phyloP scores from a whole-genome alignment of 2,329 filamentous ascomycete species.

The Pezicula rhizophila region DNA sequence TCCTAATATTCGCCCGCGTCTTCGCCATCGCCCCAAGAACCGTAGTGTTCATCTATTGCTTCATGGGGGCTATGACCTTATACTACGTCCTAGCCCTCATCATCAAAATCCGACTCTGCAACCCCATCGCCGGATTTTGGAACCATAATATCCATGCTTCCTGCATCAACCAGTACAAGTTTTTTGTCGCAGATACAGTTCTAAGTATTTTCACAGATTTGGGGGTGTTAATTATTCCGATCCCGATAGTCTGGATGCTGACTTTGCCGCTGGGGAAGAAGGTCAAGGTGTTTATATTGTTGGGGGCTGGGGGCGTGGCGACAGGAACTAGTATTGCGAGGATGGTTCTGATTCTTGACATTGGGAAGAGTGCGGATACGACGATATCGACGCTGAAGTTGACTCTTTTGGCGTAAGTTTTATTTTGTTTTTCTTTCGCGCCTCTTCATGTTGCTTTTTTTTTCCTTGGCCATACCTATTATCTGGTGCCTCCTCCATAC shows the following conservation, averaged over 20 bases:
- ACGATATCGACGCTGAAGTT: no score
- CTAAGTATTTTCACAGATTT: slow-evolving; percentile 28
- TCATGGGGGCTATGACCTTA: slow-evolving; percentile 21
- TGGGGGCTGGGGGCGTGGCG: not conserved
- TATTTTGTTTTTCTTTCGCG: no score
- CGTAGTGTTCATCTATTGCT: slow-evolving; percentile 23
- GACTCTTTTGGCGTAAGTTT: no score
- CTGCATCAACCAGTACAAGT: slow-evolving; percentile 31
- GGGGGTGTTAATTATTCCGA: slow-evolving; percentile 26
- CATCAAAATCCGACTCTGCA: slow-evolving; percentile 23
- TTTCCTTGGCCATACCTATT: no score
- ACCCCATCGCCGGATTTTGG: slow-evolving; percentile 22
- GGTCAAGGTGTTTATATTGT: slow-evolving; percentile 7
- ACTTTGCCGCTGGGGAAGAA: slow-evolving; percentile 25
- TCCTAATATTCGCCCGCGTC: slow-evolving; percentile 28
- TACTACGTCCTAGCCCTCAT: slow-evolving; percentile 25
- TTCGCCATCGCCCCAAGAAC: slow-evolving; percentile 21
- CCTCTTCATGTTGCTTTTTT: no score
- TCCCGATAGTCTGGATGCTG: slow-evolving; percentile 28
- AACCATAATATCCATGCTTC: slow-evolving; percentile 4
- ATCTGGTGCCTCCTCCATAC: no score
- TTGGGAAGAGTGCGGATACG: no score
- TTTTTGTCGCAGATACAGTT: slow-evolving; percentile 28
- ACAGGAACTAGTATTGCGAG: not conserved
- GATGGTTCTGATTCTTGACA: slow-evolving; percentile 5